phyloP scores from a whole-genome alignment of 805 yeast species.

The Candida ulmi region DNA sequence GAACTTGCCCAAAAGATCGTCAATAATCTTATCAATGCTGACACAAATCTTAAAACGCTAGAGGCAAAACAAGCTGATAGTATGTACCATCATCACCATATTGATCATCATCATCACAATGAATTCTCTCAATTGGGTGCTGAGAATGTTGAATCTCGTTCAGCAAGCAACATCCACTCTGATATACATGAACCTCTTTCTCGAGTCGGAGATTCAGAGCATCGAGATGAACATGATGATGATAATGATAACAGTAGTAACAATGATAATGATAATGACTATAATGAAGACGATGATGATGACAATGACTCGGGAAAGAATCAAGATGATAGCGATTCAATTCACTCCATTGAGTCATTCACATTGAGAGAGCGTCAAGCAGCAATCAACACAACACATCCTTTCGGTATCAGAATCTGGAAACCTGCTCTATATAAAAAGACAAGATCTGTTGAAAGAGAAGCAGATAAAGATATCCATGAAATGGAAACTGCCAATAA shows the following conservation, averaged over 20 bases:
- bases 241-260: slow-evolving; percentile 1
- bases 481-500: slow-evolving; percentile 42
- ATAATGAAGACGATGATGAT: not conserved
- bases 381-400: slow-evolving; percentile 95
- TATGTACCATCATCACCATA: slow-evolving; percentile 9
- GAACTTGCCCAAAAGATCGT: slow-evolving; percentile 15
- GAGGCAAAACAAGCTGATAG: slow-evolving; percentile 21
- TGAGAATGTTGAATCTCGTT: slow-evolving; percentile 1
- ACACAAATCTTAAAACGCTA: slow-evolving; percentile 16
- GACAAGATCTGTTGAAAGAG: slow-evolving; percentile 80
- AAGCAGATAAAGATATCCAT: slow-evolving; percentile 92
- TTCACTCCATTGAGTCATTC: slow-evolving; percentile 68
- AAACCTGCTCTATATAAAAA: slow-evolving; percentile 96
- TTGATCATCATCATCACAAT: slow-evolving; percentile 3
- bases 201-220: too few species aligned
- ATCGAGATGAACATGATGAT: slow-evolving; percentile 3
- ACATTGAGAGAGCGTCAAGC: slow-evolving; percentile 90
- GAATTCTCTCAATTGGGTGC: slow-evolving; percentile 7
- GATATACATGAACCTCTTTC: slow-evolving; percentile 7
- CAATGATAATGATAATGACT: not conserved
- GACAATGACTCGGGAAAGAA: slow-evolving; percentile 14
- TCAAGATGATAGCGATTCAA: slow-evolving; percentile 31
- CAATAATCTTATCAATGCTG: slow-evolving; percentile 20
- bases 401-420: slow-evolving; percentile 98
- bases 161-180: slow-evolving; percentile 4